phyloP scores from a whole-genome alignment of 2,329 filamentous ascomycete species.

The Penicillium sp. region DNA sequence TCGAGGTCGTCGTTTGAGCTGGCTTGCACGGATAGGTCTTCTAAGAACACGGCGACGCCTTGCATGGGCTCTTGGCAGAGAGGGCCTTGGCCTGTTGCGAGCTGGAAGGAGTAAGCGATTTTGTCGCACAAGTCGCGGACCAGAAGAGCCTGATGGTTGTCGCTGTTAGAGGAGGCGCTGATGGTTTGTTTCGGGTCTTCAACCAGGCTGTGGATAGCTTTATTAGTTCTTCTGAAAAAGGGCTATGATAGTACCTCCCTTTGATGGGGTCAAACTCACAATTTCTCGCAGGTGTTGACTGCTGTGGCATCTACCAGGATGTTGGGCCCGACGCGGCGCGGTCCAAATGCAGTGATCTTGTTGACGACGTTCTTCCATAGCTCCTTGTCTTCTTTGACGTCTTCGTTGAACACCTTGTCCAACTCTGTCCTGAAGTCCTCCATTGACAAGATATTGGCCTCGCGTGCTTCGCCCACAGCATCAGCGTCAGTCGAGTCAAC shows the following conservation, averaged over 20 bases:
- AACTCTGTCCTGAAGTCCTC: conserved; percentile 77
- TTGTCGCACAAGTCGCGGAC: conserved; percentile 80
- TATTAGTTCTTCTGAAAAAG: neutral
- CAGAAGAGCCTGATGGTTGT: conserved; percentile 28
- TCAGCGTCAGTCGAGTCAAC: conserved; percentile 53
- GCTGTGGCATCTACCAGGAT: conserved; percentile 80
- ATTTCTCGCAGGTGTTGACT: conserved; percentile 67
- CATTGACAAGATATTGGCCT: conserved; percentile 62
- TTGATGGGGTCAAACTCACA: conserved; percentile 51
- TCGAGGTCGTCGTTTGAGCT: conserved; percentile 53
- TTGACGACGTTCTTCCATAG: conserved; percentile 74
- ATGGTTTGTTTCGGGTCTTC: conserved; percentile 37
- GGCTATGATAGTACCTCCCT: too few species aligned
- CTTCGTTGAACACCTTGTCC: conserved; percentile 60
- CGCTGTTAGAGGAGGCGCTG: conserved; percentile 21
- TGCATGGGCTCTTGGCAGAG: conserved; percentile 91
- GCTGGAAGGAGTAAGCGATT: conserved; percentile 88
- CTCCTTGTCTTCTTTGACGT: conserved; percentile 69
- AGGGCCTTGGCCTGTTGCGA: conserved; percentile 82
- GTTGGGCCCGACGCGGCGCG: conserved; percentile 80
- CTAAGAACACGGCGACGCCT: conserved; percentile 85
- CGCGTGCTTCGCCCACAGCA: conserved; percentile 52
- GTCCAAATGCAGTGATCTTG: conserved; percentile 85
- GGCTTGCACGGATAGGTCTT: conserved; percentile 66
- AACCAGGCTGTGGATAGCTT: conserved; percentile 32